Percentiles rank a stretch among this genome's conserved stretches.
These are phyloP conservation scores for Malus fusca DNA, from an alignment of 306 rosid species.

Conservation along the genomic window DNA sequence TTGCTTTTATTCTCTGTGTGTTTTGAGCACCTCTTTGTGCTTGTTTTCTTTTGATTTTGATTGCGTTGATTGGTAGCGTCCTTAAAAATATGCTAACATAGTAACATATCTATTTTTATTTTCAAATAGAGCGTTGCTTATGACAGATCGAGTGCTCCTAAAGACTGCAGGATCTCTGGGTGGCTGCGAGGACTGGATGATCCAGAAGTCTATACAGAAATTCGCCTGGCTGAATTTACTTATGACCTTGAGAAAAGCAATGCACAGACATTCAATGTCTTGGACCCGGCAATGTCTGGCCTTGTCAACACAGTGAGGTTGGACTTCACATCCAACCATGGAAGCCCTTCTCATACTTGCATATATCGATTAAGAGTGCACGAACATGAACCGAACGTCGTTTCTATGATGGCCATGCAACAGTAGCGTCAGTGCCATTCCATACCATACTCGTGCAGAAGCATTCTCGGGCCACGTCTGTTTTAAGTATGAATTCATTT, in stretches of 20 bases:
- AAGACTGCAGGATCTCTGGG: slow-evolving; percentile 81
- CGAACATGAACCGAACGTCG: slow-evolving; percentile 60
- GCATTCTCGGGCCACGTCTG: background rate
- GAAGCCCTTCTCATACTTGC: slow-evolving; percentile 86
- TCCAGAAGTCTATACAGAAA: slow-evolving; percentile 28
- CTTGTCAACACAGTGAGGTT: slow-evolving; percentile 42
- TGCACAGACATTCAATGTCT: slow-evolving; percentile 70
- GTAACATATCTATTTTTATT: background rate
- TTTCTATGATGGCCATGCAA: slow-evolving; percentile 52
- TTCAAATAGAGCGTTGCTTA: slow-evolving; percentile 72
- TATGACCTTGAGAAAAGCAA: slow-evolving; percentile 92
- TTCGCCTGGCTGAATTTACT: slow-evolving; percentile 49
- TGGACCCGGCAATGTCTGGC: slow-evolving; percentile 32
- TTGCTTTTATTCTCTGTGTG: background rate
- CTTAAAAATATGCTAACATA: background rate
- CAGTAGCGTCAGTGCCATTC: slow-evolving; percentile 18
- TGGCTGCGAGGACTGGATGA: slow-evolving; percentile 52
- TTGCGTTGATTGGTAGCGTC: background rate
- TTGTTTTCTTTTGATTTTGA: background rate
- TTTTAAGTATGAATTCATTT: slow-evolving; percentile 10
- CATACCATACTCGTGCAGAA: background rate
- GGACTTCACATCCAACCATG: slow-evolving; percentile 74
- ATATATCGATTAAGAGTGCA: slow-evolving; percentile 90
- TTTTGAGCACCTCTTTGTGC: background rate
- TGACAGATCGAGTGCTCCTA: slow-evolving; percentile 85